These are phyloP conservation scores for Epichloe uncinata DNA, from an alignment of 2,329 filamentous ascomycete genomes.

Conservation along the genomic window DNA sequence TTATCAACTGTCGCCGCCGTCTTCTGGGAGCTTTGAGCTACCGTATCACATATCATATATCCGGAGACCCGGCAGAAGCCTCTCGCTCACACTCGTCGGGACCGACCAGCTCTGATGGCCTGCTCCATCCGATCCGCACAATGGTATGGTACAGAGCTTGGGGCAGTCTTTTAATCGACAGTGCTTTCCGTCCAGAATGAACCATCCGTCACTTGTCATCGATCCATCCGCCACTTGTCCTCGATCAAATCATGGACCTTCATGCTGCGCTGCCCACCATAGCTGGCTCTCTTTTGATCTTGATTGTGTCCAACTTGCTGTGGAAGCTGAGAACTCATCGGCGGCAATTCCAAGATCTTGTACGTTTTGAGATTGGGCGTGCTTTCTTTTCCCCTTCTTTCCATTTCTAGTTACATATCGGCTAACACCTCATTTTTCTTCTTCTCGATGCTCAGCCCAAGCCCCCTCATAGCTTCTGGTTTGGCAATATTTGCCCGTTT, in stretches of 20 bases:
- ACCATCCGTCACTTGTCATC: neutral
- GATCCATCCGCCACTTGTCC: neutral
- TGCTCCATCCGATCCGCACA: neutral
- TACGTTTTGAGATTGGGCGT: neutral
- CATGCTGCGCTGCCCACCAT: neutral
- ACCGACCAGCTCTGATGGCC: neutral
- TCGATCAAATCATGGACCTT: neutral
- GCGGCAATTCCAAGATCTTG: neutral
- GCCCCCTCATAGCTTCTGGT: slow-evolving; percentile 1
- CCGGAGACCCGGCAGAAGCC: no score
- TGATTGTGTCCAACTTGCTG: neutral
- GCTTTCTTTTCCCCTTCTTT: neutral
- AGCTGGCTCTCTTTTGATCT: neutral
- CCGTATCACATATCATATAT: no score
- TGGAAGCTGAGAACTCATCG: slow-evolving; percentile 1
- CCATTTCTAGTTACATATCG: neutral
- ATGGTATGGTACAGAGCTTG: no score
- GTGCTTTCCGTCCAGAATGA: neutral
- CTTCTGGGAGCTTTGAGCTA: no score
- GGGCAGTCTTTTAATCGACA: neutral
- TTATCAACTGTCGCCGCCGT: no score
- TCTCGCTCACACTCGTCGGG: no score
- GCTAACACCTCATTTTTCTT: neutral
- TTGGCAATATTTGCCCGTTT: neutral
- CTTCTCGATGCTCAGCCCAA: neutral